These are phyloP conservation scores for Diaporthe citriasiana DNA, from an alignment of 2,329 filamentous ascomycete genomes.

Conservation along the genomic window DNA sequence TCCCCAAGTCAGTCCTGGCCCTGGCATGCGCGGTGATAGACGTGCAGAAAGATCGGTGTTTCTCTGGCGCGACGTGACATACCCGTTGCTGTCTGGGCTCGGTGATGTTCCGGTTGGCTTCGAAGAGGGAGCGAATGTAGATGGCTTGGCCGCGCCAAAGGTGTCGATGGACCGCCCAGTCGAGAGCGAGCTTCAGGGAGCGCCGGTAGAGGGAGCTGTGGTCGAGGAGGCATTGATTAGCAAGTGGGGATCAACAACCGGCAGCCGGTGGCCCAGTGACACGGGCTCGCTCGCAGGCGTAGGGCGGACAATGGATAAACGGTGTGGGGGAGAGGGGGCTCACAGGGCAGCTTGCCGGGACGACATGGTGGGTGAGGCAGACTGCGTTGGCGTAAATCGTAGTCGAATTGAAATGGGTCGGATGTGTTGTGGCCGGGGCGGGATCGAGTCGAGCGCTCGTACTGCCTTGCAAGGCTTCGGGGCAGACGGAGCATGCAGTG, in stretches of 20 bases:
- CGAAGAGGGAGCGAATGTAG: constrained; percentile 95
- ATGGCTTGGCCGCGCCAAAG: constrained; percentile 96
- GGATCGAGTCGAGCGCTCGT: constrained; percentile 27
- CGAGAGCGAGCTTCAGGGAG: constrained; percentile 90
- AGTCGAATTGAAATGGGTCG: constrained; percentile 4
- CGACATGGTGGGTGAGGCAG: constrained; percentile 54
- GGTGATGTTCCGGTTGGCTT: constrained; percentile 88
- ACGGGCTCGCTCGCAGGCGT: background rate
- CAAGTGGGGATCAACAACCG: background rate
- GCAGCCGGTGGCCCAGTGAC: no score
- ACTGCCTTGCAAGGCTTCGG: constrained; percentile 25
- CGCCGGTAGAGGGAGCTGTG: constrained; percentile 86
- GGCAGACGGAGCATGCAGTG: constrained; percentile 13
- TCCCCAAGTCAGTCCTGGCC: constrained; percentile 29
- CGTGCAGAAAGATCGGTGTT: background rate
- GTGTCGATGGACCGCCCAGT: constrained; percentile 94
- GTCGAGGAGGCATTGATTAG: constrained; percentile 42
- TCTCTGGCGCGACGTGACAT: constrained; percentile 49
- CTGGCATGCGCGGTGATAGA: constrained; percentile 13
- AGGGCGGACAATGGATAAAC: constrained; percentile 31
- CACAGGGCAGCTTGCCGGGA: constrained; percentile 66
- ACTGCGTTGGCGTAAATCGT: constrained; percentile 4
- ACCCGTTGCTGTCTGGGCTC: constrained; percentile 91
- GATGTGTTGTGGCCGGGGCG: background rate
- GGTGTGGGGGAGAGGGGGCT: constrained; percentile 48